Conservation (phyloP, 164 flowering plant species). For the Protea cynaroides region DNA sequence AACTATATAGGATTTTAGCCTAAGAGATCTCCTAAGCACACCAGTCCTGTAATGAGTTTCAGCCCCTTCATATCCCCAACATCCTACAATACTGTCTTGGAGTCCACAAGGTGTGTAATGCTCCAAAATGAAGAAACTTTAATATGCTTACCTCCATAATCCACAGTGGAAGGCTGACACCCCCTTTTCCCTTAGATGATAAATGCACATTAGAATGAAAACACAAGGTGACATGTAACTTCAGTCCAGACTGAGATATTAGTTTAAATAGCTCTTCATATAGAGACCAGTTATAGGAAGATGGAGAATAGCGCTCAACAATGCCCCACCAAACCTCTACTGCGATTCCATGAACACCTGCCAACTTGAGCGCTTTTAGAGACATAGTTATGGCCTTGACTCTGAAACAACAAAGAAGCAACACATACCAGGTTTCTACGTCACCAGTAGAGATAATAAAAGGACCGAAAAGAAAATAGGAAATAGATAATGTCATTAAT, state of each 20-base stretch:
- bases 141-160: constrained; percentile 32
- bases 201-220: constrained; percentile 41
- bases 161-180: constrained; percentile 47
- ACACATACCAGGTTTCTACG: neutral
- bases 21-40: no score
- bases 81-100: no score
- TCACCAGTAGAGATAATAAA: neutral
- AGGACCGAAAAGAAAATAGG: neutral
- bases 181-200: constrained; percentile 23
- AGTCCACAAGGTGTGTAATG: neutral
- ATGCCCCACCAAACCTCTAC: constrained; percentile 75
- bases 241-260: constrained; percentile 40
- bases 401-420: constrained; percentile 24
- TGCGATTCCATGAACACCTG: constrained; percentile 59
- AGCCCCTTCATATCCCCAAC: no score
- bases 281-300: constrained; percentile 44
- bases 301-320: constrained; percentile 50
- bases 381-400: constrained; percentile 42
- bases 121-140: neutral
- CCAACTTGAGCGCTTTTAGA: constrained; percentile 60
- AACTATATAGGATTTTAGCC: no score
- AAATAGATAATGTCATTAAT: no score
- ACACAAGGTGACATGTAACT: constrained; percentile 53
- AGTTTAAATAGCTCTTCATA: constrained; percentile 47
- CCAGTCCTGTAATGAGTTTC: no score